These are phyloP conservation scores for Erythrobasidium hasegawianum DNA, from an alignment of 1,284 basidiomycete species.

Conservation along the genomic window DNA sequence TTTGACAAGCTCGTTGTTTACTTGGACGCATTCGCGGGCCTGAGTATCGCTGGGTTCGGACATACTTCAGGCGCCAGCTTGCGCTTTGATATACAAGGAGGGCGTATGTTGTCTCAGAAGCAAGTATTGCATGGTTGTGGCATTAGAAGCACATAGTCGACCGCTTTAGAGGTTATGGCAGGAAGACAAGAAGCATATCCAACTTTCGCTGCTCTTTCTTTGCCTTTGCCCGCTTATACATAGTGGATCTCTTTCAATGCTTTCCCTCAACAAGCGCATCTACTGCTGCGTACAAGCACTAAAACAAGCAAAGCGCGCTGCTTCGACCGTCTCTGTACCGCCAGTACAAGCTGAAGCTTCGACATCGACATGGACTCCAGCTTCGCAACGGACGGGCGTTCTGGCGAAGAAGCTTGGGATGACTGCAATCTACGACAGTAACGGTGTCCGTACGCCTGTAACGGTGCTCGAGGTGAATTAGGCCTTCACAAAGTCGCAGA, in stretches of 20 bases:
- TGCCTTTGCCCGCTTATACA: too few species aligned
- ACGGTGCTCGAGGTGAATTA: constrained; percentile 90
- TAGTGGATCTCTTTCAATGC: neutral
- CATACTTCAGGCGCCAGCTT: too few species aligned
- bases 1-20: too few species aligned
- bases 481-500: constrained; percentile 23
- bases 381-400: constrained; percentile 72
- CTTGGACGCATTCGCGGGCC: too few species aligned
- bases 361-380: constrained; percentile 32
- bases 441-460: constrained; percentile 80
- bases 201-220: too few species aligned
- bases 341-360: constrained; percentile 19
- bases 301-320: constrained; percentile 5
- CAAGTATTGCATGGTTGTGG: too few species aligned
- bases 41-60: too few species aligned
- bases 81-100: too few species aligned
- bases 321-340: constrained; percentile 2
- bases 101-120: too few species aligned
- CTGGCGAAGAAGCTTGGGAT: constrained; percentile 95
- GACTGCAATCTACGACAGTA: constrained; percentile 87
- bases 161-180: too few species aligned
- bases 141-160: too few species aligned
- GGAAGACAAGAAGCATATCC: too few species aligned
- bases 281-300: constrained; percentile 3
- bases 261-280: neutral